These are phyloP conservation scores for Cadophora sp. DNA, from an alignment of 2,329 filamentous ascomycete species.

Conservation along the genomic window DNA sequence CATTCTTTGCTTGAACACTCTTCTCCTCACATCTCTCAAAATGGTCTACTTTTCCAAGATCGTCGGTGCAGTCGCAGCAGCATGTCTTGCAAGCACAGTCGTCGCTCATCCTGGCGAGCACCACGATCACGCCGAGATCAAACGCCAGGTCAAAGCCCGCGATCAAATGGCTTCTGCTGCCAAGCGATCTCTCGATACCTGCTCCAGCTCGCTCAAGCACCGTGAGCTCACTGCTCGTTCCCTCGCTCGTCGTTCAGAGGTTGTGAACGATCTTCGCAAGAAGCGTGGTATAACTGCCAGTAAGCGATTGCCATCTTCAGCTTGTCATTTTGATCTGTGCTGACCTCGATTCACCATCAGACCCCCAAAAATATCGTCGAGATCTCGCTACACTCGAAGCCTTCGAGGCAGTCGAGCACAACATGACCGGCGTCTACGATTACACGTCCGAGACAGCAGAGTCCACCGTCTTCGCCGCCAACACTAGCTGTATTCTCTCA, in stretches of 20 bases:
- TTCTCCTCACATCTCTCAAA: neutral
- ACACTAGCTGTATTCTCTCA: neutral
- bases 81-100: neutral
- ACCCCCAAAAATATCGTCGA: neutral
- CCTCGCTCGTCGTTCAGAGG: neutral
- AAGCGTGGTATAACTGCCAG: neutral
- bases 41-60: neutral
- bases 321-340: neutral
- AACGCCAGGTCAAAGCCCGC: constrained; percentile 35
- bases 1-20: neutral
- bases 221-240: constrained; percentile 28
- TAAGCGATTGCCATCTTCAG: neutral
- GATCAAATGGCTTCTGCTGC: constrained; percentile 34
- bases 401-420: neutral
- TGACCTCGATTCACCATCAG: neutral
- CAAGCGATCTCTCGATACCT: constrained; percentile 44
- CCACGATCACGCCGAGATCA: constrained; percentile 24
- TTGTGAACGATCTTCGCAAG: neutral
- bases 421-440: neutral
- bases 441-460: neutral
- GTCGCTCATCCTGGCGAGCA: neutral
- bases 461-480: neutral
- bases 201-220: constrained; percentile 45
- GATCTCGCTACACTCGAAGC: neutral
- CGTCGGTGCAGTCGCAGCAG: neutral